Percentiles rank a stretch among this genome's conserved stretches.
phyloP scores from a whole-genome alignment of 2,329 filamentous ascomycete species.

The Fusarium sp. region DNA sequence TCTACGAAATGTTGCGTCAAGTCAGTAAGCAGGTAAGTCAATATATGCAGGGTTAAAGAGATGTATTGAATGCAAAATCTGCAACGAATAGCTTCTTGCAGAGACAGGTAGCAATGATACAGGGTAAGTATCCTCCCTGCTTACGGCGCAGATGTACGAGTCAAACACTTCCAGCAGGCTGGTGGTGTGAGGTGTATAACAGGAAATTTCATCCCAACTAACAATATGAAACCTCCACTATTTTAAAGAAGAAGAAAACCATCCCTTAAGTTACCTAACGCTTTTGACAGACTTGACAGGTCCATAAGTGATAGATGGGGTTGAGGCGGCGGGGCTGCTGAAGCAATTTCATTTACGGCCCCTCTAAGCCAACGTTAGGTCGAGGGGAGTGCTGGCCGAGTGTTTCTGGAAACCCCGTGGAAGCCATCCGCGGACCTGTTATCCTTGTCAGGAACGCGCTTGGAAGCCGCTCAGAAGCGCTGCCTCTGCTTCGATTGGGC shows the following conservation, averaged over 20 bases:
- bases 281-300: slow-evolving; percentile 20
- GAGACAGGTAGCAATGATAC: no score
- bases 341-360: slow-evolving; percentile 13
- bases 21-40: background rate
- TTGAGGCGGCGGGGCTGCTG: slow-evolving; percentile 19
- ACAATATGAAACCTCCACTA: slow-evolving; percentile 11
- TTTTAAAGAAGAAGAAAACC: slow-evolving; percentile 9
- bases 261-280: background rate
- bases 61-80: background rate
- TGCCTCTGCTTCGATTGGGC: slow-evolving; percentile 29
- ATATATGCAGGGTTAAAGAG: background rate
- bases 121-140: no score
- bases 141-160: background rate
- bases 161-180: slow-evolving; percentile 7
- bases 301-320: slow-evolving; percentile 12
- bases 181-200: slow-evolving; percentile 16
- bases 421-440: slow-evolving; percentile 19
- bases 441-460: slow-evolving; percentile 46
- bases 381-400: slow-evolving; percentile 37
- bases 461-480: slow-evolving; percentile 43
- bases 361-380: slow-evolving; percentile 7
- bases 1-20: background rate
- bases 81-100: background rate
- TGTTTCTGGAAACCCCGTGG: slow-evolving; percentile 45
- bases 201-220: slow-evolving; percentile 20